phyloP scores from a whole-genome alignment of 495 filamentous ascomycete species.

The Penicillium crystallinum region DNA sequence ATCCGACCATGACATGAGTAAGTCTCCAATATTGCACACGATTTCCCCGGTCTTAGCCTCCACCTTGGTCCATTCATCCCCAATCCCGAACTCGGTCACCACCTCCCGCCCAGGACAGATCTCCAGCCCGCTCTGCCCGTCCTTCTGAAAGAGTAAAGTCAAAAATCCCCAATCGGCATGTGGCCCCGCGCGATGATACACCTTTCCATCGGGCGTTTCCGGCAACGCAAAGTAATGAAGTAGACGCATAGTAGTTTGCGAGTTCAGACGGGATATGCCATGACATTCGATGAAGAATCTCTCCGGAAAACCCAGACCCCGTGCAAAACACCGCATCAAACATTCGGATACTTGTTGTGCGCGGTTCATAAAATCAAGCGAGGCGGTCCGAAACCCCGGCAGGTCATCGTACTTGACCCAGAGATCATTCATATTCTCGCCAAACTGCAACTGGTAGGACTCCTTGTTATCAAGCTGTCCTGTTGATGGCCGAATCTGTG shows the following conservation, averaged over 20 bases:
- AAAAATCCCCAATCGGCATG: slow-evolving; percentile 62
- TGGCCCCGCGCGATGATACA: slow-evolving; percentile 57
- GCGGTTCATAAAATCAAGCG: slow-evolving; percentile 49
- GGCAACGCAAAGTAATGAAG: slow-evolving; percentile 54
- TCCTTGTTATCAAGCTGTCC: slow-evolving; percentile 59
- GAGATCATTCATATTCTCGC: slow-evolving; percentile 41
- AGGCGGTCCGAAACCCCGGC: slow-evolving; percentile 43
- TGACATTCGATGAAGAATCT: slow-evolving; percentile 55
- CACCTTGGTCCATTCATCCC: slow-evolving; percentile 59
- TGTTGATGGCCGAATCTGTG: slow-evolving; percentile 58
- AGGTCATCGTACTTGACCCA: slow-evolving; percentile 50
- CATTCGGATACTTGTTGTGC: slow-evolving; percentile 49
- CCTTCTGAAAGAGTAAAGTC: slow-evolving; percentile 61
- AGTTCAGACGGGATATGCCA: slow-evolving; percentile 40
- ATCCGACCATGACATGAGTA: slow-evolving; percentile 66
- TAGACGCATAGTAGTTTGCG: slow-evolving; percentile 53
- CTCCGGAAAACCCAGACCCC: slow-evolving; percentile 50
- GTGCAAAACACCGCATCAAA: slow-evolving; percentile 57
- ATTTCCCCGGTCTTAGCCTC: slow-evolving; percentile 53
- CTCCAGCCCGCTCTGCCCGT: slow-evolving; percentile 58
- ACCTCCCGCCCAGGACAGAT: slow-evolving; percentile 62
- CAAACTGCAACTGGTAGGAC: slow-evolving; percentile 58
- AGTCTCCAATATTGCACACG: slow-evolving; percentile 64
- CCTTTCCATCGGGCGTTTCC: slow-evolving; percentile 35
- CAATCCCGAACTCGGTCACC: slow-evolving; percentile 53